A percentile compares a stretch with the other conserved stretches of the same genome.
phyloP scores from a whole-genome alignment of 2,329 filamentous ascomycete genomes.

The Zasmidium cellare region DNA sequence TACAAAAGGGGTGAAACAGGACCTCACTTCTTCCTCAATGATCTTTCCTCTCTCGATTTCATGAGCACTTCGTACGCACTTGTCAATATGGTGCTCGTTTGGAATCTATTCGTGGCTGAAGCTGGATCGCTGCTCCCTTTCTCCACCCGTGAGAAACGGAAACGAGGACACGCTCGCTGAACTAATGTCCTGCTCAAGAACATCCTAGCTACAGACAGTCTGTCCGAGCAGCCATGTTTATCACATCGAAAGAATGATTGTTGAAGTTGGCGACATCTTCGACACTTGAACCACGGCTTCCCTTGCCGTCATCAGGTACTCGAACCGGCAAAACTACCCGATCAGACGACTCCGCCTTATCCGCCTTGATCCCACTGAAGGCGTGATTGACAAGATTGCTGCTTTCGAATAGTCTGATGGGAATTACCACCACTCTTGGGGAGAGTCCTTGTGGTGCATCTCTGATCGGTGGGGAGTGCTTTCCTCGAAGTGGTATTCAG shows the following conservation, averaged over 20 bases:
- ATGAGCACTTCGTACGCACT: no score
- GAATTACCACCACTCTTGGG: background rate
- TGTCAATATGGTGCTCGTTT: no score
- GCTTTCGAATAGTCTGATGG: background rate
- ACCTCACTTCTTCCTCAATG: background rate
- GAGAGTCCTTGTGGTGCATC: no score
- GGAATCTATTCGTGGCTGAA: no score
- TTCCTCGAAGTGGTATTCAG: background rate
- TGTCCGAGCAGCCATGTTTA: no score
- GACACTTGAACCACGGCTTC: background rate
- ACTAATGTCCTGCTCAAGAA: no score
- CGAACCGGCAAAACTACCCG: background rate
- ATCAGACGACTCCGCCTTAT: background rate
- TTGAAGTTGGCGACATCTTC: no score
- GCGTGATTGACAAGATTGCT: background rate
- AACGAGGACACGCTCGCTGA: no score
- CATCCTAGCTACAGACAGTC: no score
- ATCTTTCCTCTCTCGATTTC: background rate
- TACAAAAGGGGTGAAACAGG: background rate
- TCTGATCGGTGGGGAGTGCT: background rate
- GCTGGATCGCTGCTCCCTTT: no score
- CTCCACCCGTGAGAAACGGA: no score
- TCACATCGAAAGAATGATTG: no score
- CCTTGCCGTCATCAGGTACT: background rate
- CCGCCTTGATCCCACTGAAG: background rate